Conservation (phyloP, 1,284 basidiomycete genomes). For the Rhodotorula sp. region DNA sequence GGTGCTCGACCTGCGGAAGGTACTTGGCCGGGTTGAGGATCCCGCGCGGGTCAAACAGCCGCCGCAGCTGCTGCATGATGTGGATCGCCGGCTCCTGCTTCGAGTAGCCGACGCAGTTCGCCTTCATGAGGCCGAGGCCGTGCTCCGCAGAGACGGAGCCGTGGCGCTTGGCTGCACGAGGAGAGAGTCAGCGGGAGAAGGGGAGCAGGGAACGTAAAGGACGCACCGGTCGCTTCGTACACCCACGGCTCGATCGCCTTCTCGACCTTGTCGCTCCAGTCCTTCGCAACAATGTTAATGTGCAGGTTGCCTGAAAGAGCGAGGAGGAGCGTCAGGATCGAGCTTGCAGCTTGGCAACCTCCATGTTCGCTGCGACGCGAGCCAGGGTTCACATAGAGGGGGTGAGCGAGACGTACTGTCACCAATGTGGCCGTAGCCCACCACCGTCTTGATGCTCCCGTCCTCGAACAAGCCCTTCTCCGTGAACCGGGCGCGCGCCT, state of each 20-base stretch:
- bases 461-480: slow-evolving; percentile 69
- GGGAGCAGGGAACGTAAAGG: slow-evolving; percentile 56
- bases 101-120: slow-evolving; percentile 77
- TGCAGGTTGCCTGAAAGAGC: slow-evolving; percentile 77
- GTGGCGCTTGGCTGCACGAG: slow-evolving; percentile 37
- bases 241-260: slow-evolving; percentile 90
- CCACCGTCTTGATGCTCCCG: slow-evolving; percentile 70
- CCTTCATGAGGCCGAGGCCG: slow-evolving; percentile 93
- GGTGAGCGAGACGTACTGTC: slow-evolving; percentile 66
- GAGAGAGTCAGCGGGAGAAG: not conserved
- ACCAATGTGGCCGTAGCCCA: slow-evolving; percentile 95
- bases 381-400: slow-evolving; percentile 10
- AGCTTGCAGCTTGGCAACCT: too few relatives aligned
- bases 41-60: slow-evolving; percentile 84
- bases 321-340: not conserved
- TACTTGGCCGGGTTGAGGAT: slow-evolving; percentile 77
- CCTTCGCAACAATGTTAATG: slow-evolving; percentile 85
- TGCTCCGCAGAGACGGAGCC: slow-evolving; percentile 98
- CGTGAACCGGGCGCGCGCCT: slow-evolving; percentile 70
- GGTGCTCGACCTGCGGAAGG: slow-evolving; percentile 20
- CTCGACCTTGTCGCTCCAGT: slow-evolving; percentile 81
- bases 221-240: slow-evolving; percentile 76
- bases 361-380: not conserved
- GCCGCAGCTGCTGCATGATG: slow-evolving; percentile 87
- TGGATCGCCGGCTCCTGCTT: slow-evolving; percentile 78